These are phyloP conservation scores for Boletus smithii DNA, from an alignment of 1,284 basidiomycete genomes.

Conservation along the genomic window DNA sequence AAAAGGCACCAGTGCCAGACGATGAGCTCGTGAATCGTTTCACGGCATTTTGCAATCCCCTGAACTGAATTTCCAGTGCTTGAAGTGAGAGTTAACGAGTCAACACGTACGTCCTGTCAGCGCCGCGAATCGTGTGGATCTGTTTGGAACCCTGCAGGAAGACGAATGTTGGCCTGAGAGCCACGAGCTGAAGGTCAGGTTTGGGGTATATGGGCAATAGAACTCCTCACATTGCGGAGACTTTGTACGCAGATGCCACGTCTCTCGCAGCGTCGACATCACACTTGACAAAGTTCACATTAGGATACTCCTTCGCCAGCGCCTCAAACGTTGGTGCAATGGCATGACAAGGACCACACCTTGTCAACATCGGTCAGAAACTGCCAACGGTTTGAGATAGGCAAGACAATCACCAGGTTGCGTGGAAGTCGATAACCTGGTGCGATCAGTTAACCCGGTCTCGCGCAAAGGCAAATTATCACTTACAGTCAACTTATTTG, in stretches of 20 bases:
- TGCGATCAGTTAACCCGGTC: not conserved
- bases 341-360: slow-evolving; percentile 79
- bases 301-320: slow-evolving; percentile 59
- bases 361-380: slow-evolving; percentile 30
- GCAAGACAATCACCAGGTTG: slow-evolving; percentile 54
- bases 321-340: slow-evolving; percentile 73
- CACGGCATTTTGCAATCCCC: slow-evolving; percentile 57
- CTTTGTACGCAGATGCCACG: slow-evolving; percentile 56
- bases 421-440: slow-evolving; percentile 82
- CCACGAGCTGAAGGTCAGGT: slow-evolving; percentile 1
- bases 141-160: slow-evolving; percentile 67
- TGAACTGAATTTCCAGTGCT: slow-evolving; percentile 28
- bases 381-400: slow-evolving; percentile 1
- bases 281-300: slow-evolving; percentile 76
- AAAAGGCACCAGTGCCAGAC: slow-evolving; percentile 43
- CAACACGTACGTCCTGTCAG: slow-evolving; percentile 54
- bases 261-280: slow-evolving; percentile 71
- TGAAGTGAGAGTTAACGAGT: not conserved
- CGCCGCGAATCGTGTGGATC: slow-evolving; percentile 67
- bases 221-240: slow-evolving; percentile 61
- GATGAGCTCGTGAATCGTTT: slow-evolving; percentile 45
- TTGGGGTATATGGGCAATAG: not conserved
- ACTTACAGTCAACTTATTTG: slow-evolving; percentile 63
- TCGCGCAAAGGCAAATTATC: not conserved
- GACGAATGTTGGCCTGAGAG: slow-evolving; percentile 70